Evolutionary conservation across 495 filamentous ascomycete species (phyloP).

Genomic region (Ascobolus immersus): DNA sequence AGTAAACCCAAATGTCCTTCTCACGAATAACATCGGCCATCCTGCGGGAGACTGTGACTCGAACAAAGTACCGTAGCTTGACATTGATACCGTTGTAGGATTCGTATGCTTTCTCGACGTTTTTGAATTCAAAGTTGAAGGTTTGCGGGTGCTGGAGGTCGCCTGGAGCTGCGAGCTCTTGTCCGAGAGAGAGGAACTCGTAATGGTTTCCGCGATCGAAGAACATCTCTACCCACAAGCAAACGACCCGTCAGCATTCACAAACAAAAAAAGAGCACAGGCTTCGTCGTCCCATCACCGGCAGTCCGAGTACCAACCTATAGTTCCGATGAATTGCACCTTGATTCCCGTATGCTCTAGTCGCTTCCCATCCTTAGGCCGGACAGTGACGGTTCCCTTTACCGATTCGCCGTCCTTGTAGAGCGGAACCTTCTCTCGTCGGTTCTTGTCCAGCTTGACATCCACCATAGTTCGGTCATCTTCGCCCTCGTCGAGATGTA

Average conservation of each 20-base stretch:
- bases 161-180: slow-evolving; percentile 85
- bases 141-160: slow-evolving; percentile 96
- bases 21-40: slow-evolving; percentile 97
- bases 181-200: slow-evolving; percentile 87
- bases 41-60: slow-evolving; percentile 80
- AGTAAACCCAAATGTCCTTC: slow-evolving; percentile 99
- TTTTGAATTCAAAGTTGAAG: slow-evolving; percentile 99
- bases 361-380: slow-evolving; percentile 94
- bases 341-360: slow-evolving; percentile 98
- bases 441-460: slow-evolving; percentile 91
- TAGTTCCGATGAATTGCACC: slow-evolving; percentile 97
- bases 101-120: slow-evolving; percentile 99
- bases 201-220: slow-evolving; percentile 98
- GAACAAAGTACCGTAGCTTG: slow-evolving; percentile 91
- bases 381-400: slow-evolving; percentile 76
- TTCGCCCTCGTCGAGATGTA: slow-evolving; percentile 85
- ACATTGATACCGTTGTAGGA: slow-evolving; percentile 99
- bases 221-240: slow-evolving; percentile 57
- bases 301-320: too few species aligned
- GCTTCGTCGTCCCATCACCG: neutral
- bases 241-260: slow-evolving; percentile 5
- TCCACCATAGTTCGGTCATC: slow-evolving; percentile 72
- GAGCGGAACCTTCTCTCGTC: slow-evolving; percentile 82
- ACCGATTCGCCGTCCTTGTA: slow-evolving; percentile 98
- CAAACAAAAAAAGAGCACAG: neutral